Percentiles rank a stretch among this genome's conserved stretches.
Evolutionary conservation across 23 red algal species (phyloP).

Genomic region (Cyanidium caldarium): DNA sequence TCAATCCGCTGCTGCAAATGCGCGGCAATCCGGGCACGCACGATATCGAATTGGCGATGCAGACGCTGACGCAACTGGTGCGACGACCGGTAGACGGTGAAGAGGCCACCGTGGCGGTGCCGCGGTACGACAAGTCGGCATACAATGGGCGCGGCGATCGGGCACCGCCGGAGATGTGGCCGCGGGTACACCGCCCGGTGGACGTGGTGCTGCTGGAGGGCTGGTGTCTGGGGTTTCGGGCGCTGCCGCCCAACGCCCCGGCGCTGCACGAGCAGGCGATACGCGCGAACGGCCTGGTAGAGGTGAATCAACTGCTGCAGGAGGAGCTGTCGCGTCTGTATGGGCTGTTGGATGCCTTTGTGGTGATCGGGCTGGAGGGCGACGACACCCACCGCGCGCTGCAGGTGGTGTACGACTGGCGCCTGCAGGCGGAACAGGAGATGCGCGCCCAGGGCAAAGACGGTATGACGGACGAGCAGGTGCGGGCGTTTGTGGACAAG

Average conservation of each 20-base stretch:
- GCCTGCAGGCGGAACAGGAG: constrained; percentile 69
- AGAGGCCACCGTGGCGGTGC: constrained; percentile 22
- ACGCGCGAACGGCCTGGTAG: constrained; percentile 4
- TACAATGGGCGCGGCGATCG: constrained; percentile 75
- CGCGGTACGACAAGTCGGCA: constrained; percentile 84
- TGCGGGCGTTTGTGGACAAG: constrained; percentile 63
- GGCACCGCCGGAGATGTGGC: constrained; percentile 36
- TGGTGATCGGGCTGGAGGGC: constrained; percentile 56
- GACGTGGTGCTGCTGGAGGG: constrained; percentile 86
- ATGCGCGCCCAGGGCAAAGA: constrained; percentile 19
- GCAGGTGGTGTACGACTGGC: constrained; percentile 52
- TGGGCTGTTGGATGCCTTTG: constrained; percentile 39
- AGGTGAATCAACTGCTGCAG: constrained; percentile 34
- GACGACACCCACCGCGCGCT: constrained; percentile 17
- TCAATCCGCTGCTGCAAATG: constrained; percentile 48
- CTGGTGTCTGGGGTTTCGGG: constrained; percentile 62
- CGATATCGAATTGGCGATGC: constrained; percentile 33
- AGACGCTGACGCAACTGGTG: constrained; percentile 24
- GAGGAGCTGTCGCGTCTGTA: constrained; percentile 33
- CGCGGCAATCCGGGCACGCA: constrained; percentile 90
- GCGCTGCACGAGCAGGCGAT: not conserved
- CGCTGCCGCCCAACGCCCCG: not conserved
- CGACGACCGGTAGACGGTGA: not conserved
- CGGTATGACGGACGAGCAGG: constrained; percentile 61
- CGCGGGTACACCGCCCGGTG: not conserved